phyloP scores from a whole-genome alignment of 257 asterid species.

The Linaria vulgaris region DNA sequence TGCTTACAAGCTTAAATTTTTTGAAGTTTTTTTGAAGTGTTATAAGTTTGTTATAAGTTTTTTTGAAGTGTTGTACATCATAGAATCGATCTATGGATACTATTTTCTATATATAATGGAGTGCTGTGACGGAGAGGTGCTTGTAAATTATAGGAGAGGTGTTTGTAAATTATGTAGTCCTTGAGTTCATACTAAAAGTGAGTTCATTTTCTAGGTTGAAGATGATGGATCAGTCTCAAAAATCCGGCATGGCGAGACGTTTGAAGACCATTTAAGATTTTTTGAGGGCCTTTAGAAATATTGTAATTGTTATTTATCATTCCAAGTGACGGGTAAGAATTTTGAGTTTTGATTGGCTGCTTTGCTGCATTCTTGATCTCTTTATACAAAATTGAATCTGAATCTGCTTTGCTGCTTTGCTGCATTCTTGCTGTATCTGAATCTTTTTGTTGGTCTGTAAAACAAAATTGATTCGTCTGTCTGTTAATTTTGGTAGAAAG shows the following conservation, averaged over 20 bases:
- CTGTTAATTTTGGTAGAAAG: too few relatives aligned
- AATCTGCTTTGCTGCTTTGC: too few relatives aligned
- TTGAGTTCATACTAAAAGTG: slow-evolving; percentile 15
- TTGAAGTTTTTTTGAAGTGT: background rate
- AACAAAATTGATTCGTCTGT: too few relatives aligned
- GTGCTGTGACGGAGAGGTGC: too few relatives aligned
- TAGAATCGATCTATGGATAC: too few relatives aligned
- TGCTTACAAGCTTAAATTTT: background rate
- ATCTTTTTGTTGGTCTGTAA: too few relatives aligned
- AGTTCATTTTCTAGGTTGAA: slow-evolving; percentile 52
- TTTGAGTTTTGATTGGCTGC: slow-evolving; percentile 14
- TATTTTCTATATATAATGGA: too few relatives aligned
- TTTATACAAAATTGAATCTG: too few relatives aligned
- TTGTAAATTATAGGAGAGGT: too few relatives aligned
- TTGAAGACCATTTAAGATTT: slow-evolving; percentile 75
- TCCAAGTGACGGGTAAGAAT: slow-evolving; percentile 16
- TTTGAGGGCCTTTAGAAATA: slow-evolving; percentile 67
- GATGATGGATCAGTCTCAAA: slow-evolving; percentile 77
- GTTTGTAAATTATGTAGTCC: background rate
- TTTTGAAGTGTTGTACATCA: background rate
- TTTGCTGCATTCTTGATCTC: slow-evolving; percentile 5
- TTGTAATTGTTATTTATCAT: slow-evolving; percentile 10
- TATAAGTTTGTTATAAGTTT: too few relatives aligned
- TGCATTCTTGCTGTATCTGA: too few relatives aligned
- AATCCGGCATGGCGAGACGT: slow-evolving; percentile 82